Evolutionary conservation across 2,329 filamentous ascomycete species (phyloP).

Genomic region (Beauveria brongniartii): DNA sequence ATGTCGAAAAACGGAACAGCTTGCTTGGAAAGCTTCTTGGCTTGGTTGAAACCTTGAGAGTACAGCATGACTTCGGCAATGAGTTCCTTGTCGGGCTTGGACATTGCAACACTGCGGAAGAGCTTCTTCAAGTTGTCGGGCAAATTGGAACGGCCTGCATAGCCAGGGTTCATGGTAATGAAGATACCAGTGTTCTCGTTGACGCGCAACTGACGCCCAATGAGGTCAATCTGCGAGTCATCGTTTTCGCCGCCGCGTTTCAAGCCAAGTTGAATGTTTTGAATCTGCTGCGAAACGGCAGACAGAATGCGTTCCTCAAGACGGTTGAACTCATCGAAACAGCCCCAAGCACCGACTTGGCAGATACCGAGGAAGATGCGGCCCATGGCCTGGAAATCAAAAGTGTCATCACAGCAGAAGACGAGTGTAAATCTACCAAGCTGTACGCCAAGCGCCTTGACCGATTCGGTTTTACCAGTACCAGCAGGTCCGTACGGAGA

Average conservation of each 20-base stretch:
- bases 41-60: constrained; percentile 97
- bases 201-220: constrained; percentile 82
- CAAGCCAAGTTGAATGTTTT: constrained; percentile 96
- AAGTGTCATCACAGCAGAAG: constrained; percentile 99
- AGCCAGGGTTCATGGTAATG: constrained; percentile 99
- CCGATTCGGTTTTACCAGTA: constrained; percentile 97
- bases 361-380: constrained; percentile 99
- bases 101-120: constrained; percentile 99
- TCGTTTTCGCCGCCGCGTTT: constrained; percentile 76
- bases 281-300: constrained; percentile 96
- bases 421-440: constrained; percentile 96
- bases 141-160: constrained; percentile 93
- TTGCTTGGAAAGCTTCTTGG: constrained; percentile 86
- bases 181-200: constrained; percentile 96
- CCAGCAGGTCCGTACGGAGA: constrained; percentile 96
- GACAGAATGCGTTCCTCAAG: constrained; percentile 96
- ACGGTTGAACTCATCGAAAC: constrained; percentile 99
- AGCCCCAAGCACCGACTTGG: constrained; percentile 98
- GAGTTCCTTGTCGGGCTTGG: constrained; percentile 97
- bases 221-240: constrained; percentile 84
- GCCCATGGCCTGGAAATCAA: constrained; percentile 99
- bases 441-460: constrained; percentile 94
- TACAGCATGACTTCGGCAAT: constrained; percentile 99
- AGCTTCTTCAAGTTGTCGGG: constrained; percentile 99
- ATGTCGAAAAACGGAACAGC: constrained; percentile 98